Base-by-base conservation (phyloP, 495 filamentous ascomycete species). In the Hypomontagnella submonticulosa region DNA sequence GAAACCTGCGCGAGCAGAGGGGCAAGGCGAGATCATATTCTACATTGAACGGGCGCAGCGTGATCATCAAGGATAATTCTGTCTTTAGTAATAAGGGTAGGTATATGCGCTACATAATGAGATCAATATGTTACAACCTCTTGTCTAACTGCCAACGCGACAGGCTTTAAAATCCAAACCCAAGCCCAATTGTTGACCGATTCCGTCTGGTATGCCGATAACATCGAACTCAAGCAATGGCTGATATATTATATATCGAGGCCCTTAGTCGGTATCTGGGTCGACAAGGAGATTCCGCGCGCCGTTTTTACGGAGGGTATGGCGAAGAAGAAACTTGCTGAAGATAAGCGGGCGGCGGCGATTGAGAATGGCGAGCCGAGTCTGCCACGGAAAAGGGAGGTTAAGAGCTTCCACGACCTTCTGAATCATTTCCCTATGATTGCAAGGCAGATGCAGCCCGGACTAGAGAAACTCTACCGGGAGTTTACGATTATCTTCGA, bases 21-120 rank as follows among this genome's bases (percentile, higher is more conserved):
- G 92, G 91, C 40, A 99, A 98, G 80, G 90, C 95, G 10, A 97
- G 91, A 76, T 91, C 96, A 67, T 93, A 92, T 71, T 89, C 88
- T 19, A 99, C 96, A 0, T 81, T 92, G 66, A 98, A 99, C 77
- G 93, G 96, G 36, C 86, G 92, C 63, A 97, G 91, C 34, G 87
- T 99, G 51, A 90, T 98, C 13, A 88, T 99, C 46, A 98, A 97
- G 79, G 96, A 99, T 78, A 87, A 88, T 47, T 92, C 89, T 67
- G 85, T 97, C 9, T 98, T 94, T 77, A 97, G 89, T 76, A 98
- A 99, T 73, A 97, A 97, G 83, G 94, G 93, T 96, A 74, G 32
- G 77, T 55, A 18, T 38, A 46, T 9, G 18, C n/a, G 46, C 32
- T 10, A 8, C 9, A 15, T 3, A 47, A 44, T 10, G 20, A 11